A percentile compares a stretch with the other conserved stretches of the same genome.
Evolutionary conservation across 2,329 filamentous ascomycete genomes (phyloP).

Genomic region (Rhynchosporium secalis): DNA sequence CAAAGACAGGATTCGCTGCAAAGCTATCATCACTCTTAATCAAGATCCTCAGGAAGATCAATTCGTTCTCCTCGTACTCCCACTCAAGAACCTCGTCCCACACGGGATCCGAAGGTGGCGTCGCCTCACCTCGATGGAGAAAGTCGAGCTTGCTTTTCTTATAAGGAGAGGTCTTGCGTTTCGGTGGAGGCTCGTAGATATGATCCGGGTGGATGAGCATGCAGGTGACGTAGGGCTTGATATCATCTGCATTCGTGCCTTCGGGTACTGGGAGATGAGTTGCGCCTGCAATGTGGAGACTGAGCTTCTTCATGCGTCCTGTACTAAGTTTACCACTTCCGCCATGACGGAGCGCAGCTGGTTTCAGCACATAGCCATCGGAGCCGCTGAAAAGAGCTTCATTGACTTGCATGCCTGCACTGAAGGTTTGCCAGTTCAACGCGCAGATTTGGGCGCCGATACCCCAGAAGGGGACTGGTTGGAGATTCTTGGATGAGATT

Average conservation of each 20-base stretch:
- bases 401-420: constrained; percentile 65
- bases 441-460: constrained; percentile 69
- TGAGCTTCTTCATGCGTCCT: constrained; percentile 50
- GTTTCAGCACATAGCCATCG: constrained; percentile 66
- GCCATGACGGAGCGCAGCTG: constrained; percentile 56
- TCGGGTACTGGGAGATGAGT: constrained; percentile 58
- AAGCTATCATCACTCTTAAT: constrained; percentile 68
- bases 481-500: constrained; percentile 65
- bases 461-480: constrained; percentile 64
- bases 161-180: constrained; percentile 63
- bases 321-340: constrained; percentile 52
- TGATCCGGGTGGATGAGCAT: constrained; percentile 60
- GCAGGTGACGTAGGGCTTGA: constrained; percentile 66
- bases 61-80: constrained; percentile 67
- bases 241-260: constrained; percentile 51
- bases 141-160: constrained; percentile 59
- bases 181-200: constrained; percentile 49
- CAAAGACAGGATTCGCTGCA: constrained; percentile 61
- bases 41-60: constrained; percentile 63
- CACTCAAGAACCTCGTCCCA: constrained; percentile 68
- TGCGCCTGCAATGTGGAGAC: constrained; percentile 61
- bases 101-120: constrained; percentile 59
- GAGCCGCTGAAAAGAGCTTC: constrained; percentile 66
- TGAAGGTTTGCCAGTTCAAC: constrained; percentile 70
- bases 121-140: constrained; percentile 59